Evolutionary conservation across 2,329 filamentous ascomycete genomes (phyloP), one percentile per base, ranked within the genome.

Genomic region (Shiraia bambusicola): DNA sequence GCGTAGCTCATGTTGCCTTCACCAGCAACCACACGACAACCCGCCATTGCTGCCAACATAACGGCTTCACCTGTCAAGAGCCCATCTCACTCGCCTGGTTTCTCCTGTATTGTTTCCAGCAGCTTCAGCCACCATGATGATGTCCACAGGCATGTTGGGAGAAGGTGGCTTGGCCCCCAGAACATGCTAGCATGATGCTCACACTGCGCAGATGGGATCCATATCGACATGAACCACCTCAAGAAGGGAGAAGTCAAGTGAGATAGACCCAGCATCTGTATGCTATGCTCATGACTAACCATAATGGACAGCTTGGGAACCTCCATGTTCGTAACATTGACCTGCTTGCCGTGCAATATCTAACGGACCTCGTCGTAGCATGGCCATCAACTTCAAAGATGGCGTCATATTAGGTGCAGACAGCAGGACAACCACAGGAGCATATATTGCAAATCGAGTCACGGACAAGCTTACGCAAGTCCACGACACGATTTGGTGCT

Each of bases 191-290:
- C 52, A 52, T 24, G 28, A 39, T 52, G 50, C 66, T 69, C 36
- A 69, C 59, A 24, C 15, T 31, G 37, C 63, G 43, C 63, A 97
- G 93, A 98, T 91, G 93, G 93, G 70, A 97, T 98, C 70, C 93
- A 98, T 72, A 80, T 98, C 61, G 93, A 98, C 69, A 98, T 98
- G 93, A 88, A 97, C 66, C 86, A 93, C 67, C 77, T 98, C 72
- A 98, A 98, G 84, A 93, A 90, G 74, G 93, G 93, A 50, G 93
- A 98, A 77, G 92, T 98, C 70, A 98, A 98, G 90, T 96, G 77
- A 75, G 89, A 76, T 50, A 16, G 3, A 19, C 16, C n/a, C 6
- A 22, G 3, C 16, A 33, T 19, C 13, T 15, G 15, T 7, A 9
- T 7, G 6, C 12, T 11, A n/a, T 11, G n/a, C 4, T 5, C 16